Evolutionary conservation across 768 basidiomycete genomes (phyloP).

Genomic region (Tylopilus subfusipes): DNA sequence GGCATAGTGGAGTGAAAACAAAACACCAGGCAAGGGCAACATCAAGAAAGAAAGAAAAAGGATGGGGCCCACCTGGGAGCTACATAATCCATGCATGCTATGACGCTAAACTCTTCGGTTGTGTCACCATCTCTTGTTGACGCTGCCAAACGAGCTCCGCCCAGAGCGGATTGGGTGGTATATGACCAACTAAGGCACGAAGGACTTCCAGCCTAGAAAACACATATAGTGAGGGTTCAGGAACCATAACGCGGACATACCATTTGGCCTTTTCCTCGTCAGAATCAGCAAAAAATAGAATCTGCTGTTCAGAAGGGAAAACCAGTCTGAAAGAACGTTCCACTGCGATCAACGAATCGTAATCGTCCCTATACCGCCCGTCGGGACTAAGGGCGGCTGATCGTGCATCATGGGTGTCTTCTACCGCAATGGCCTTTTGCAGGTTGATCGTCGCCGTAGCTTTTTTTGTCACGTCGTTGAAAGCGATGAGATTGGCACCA

Average conservation of each 20-base stretch:
- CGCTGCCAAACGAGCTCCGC: conserved; percentile 87
- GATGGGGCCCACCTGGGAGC: neutral
- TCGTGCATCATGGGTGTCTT: conserved; percentile 69
- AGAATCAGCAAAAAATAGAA: conserved; percentile 88
- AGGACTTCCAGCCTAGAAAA: conserved; percentile 76
- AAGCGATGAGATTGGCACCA: conserved; percentile 82
- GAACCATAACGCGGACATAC: conserved; percentile 41
- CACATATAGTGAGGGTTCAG: neutral
- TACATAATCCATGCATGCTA: neutral
- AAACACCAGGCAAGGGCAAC: neutral
- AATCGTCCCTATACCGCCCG: conserved; percentile 48
- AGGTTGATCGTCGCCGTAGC: conserved; percentile 88
- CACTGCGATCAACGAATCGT: conserved; percentile 62
- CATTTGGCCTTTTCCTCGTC: conserved; percentile 85
- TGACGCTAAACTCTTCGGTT: neutral
- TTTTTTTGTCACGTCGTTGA: conserved; percentile 90
- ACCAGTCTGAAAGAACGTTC: conserved; percentile 83
- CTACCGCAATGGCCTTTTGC: conserved; percentile 72
- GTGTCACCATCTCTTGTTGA: conserved; percentile 46
- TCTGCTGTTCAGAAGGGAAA: conserved; percentile 75
- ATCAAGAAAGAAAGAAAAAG: conserved; percentile 5
- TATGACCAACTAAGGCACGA: conserved; percentile 78
- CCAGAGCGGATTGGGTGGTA: conserved; percentile 92
- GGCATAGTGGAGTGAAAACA: conserved; percentile 4
- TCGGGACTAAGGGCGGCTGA: conserved; percentile 44